Percentiles rank a stretch among this genome's conserved stretches.
phyloP scores from a whole-genome alignment of 2,329 filamentous ascomycete species.

The Fusarium udum region DNA sequence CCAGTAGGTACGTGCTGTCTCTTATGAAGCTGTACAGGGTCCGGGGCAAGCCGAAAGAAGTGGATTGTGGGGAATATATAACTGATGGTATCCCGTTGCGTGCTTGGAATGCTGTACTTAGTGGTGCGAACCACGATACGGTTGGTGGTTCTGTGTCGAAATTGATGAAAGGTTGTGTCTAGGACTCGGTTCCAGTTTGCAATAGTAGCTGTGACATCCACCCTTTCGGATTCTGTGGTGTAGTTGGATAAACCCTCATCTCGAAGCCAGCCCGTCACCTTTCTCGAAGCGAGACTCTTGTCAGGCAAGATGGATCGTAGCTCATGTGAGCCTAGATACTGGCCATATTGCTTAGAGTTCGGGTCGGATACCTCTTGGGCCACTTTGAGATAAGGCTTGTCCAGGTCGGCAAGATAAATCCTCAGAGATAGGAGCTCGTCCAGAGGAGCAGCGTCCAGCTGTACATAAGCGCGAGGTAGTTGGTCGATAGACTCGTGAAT shows the following conservation, averaged over 20 bases:
- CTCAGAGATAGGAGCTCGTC: not conserved
- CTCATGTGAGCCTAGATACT: not conserved
- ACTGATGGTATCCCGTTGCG: not conserved
- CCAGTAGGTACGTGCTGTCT: not conserved
- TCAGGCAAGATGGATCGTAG: not conserved
- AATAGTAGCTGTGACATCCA: not conserved
- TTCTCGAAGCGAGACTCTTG: not conserved
- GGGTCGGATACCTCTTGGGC: not conserved
- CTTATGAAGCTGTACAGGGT: too few relatives aligned
- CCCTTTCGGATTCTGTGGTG: not conserved
- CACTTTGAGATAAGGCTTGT: not conserved
- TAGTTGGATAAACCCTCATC: not conserved
- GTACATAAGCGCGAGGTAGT: not conserved
- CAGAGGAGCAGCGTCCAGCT: not conserved
- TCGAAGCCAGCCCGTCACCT: not conserved
- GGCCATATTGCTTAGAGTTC: not conserved
- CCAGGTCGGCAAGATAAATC: not conserved
- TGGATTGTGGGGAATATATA: not conserved
- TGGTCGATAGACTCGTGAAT: not conserved
- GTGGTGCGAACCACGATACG: not conserved
- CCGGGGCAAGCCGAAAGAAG: not conserved
- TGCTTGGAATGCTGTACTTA: not conserved
- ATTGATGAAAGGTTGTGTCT: not conserved
- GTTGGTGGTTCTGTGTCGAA: not conserved
- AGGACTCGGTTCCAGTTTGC: not conserved